Conservation (phyloP, 768 basidiomycete species). For the Cystobasidiopsis lactophilus region DNA sequence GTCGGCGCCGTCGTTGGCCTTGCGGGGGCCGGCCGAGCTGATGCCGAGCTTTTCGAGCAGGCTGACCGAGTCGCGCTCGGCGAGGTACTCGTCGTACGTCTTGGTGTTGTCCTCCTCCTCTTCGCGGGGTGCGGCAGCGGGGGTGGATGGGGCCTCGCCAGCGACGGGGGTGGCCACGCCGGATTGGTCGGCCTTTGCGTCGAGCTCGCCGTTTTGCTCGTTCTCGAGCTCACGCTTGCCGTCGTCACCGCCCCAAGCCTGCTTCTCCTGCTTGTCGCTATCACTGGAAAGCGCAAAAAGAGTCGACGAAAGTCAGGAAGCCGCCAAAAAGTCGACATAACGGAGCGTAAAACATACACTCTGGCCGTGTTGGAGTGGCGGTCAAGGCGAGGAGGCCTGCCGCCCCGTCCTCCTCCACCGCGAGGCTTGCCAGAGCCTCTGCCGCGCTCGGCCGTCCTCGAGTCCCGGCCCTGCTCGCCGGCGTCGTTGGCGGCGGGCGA, state of each 20-base stretch:
- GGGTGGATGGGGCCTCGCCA: not conserved
- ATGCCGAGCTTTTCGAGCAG: constrained; percentile 24
- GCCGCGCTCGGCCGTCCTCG: too few relatives aligned
- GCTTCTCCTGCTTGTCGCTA: constrained; percentile 81
- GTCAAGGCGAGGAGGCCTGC: too few relatives aligned
- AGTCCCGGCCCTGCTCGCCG: too few relatives aligned
- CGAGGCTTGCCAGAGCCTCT: too few relatives aligned
- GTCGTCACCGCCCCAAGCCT: constrained; percentile 87
- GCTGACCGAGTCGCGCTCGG: constrained; percentile 33
- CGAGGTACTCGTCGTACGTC: constrained; percentile 78
- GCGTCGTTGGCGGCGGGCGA: too few relatives aligned
- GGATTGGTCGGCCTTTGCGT: constrained; percentile 18
- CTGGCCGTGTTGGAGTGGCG: not conserved
- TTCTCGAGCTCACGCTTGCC: constrained; percentile 58
- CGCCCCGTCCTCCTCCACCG: too few relatives aligned
- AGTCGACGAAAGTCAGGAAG: not conserved
- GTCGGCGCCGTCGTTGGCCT: constrained; percentile 60
- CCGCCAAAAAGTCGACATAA: not conserved
- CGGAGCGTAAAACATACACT: not conserved
- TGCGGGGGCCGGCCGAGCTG: constrained; percentile 51
- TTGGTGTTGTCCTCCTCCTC: constrained; percentile 73
- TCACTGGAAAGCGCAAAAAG: constrained; percentile 41
- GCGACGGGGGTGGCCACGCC: constrained; percentile 7
- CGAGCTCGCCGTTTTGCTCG: constrained; percentile 43
- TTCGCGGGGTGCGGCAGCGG: constrained; percentile 16